Evolutionary conservation across 2,329 filamentous ascomycete species (phyloP).

Genomic region (Davidsoniella australis): DNA sequence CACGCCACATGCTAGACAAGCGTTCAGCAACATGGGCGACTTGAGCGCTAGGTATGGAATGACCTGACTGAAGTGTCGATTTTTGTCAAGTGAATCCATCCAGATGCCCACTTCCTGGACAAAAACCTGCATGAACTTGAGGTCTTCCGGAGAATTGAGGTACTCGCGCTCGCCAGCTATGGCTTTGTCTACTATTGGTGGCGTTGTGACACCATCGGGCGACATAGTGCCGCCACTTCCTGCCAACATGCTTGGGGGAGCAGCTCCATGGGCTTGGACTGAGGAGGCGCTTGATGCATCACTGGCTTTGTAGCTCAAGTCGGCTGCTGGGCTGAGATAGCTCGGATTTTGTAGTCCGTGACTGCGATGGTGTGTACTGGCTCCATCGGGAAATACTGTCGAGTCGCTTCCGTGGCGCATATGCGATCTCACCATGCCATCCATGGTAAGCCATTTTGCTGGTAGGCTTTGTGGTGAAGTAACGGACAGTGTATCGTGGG

Average conservation of each 20-base stretch:
- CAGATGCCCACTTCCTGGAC: conserved; percentile 78
- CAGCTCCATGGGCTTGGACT: conserved; percentile 20
- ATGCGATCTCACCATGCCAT: conserved; percentile 3
- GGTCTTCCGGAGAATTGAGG: conserved; percentile 58
- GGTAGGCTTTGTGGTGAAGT: conserved; percentile 7
- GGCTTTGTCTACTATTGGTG: conserved; percentile 23
- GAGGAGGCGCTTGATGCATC: conserved; percentile 25
- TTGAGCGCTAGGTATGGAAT: conserved; percentile 70
- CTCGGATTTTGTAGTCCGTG: neutral
- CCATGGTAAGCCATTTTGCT: conserved; percentile 8
- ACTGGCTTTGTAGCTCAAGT: conserved; percentile 18
- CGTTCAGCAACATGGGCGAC: conserved; percentile 77
- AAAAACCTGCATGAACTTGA: conserved; percentile 82
- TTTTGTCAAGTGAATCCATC: conserved; percentile 83
- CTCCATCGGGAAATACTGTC: neutral
- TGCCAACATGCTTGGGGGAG: conserved; percentile 9
- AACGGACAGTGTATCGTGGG: neutral
- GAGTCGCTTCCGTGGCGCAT: conserved; percentile 1
- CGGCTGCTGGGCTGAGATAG: conserved; percentile 1
- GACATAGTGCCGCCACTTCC: conserved; percentile 12
- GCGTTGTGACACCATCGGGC: conserved; percentile 23
- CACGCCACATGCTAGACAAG: conserved; percentile 75
- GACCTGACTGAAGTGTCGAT: conserved; percentile 71
- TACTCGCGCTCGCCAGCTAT: conserved; percentile 35
- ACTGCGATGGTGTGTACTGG: neutral